Percentiles rank a stretch among this genome's conserved stretches.
Conservation (phyloP, 768 basidiomycete species). For the Strobilomyces echinocephalus region DNA sequence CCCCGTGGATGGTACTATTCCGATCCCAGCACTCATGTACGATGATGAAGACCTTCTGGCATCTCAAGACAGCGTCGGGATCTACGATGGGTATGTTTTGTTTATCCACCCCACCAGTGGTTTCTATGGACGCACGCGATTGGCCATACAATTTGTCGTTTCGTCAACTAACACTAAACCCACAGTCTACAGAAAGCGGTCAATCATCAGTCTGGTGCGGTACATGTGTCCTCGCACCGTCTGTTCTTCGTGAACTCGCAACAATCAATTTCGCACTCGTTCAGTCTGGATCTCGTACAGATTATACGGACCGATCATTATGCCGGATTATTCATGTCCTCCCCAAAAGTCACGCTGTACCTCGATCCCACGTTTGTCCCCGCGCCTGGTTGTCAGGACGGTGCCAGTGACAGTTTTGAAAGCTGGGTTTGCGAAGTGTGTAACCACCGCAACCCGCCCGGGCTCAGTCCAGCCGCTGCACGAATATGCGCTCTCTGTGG, state of each 20-base stretch:
- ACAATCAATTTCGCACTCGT: conserved; percentile 51
- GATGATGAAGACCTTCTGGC: conserved; percentile 73
- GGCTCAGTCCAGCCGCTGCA: conserved; percentile 62
- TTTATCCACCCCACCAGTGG: conserved; percentile 2
- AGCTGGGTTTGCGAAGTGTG: conserved; percentile 91
- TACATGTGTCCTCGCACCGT: conserved; percentile 77
- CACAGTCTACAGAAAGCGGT: conserved; percentile 74
- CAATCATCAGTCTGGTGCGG: conserved; percentile 69
- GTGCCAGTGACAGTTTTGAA: conserved; percentile 36
- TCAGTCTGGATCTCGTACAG: conserved; percentile 58
- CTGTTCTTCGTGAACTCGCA: conserved; percentile 71
- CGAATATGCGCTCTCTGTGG: conserved; percentile 81
- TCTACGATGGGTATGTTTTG: conserved; percentile 81
- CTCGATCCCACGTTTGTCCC: conserved; percentile 37
- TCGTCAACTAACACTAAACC: conserved; percentile 30
- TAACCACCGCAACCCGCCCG: conserved; percentile 74
- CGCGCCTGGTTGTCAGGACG: conserved; percentile 26
- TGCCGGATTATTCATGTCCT: conserved; percentile 84
- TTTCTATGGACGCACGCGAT: conserved; percentile 17
- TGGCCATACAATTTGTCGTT: conserved; percentile 14
- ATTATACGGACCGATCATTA: conserved; percentile 83
- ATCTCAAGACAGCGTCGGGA: conserved; percentile 75
- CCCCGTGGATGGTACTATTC: conserved; percentile 70
- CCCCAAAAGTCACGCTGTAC: conserved; percentile 80
- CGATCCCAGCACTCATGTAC: conserved; percentile 71